Base-by-base conservation (phyloP, 1,284 basidiomycete genomes). In the Phellinidium pouzarii region DNA sequence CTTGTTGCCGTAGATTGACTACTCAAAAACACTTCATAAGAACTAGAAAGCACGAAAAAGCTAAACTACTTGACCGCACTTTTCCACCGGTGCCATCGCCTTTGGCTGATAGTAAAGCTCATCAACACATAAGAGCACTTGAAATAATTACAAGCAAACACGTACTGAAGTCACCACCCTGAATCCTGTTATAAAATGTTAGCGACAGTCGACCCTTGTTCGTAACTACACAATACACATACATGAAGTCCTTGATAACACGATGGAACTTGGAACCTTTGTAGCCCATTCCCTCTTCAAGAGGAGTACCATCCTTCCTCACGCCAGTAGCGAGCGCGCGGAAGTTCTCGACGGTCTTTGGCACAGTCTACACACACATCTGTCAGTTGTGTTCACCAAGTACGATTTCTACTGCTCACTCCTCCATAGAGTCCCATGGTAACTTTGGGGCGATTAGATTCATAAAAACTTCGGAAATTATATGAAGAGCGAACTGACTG, bases 391-490 rank as follows among this genome's bases (percentile, higher is more conserved):
- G 25, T n/a, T 12, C 14, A 26, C 22, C 34, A 38, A 25, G 8
- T 17, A 5, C 26, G 29, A 14, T 12, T n/a, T 14, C 26, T 17
- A 34, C 22, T 4, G 67, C 71, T 43, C 60, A 78, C 76, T 50
- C 88, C 89, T 60, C 91, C 92, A 64, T 87, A 94, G 43, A 95
- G 80, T 62, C 91, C 92, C 61, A 94, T 82, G 37, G 80, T 79
- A 61, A 94, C 87, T 90, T 59, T 17, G 48, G 44, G 26, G 27
- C 19, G 41, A 56, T 34, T 47, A 55, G 19, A 50, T n/a, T 8
- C 19, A 31, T 3, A 50, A 55, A 51, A n/a, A 45, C 37, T 22
- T 14, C 50, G 25, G 44, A 26, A 40, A 44, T 43, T 60, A 36
- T 59, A 59, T 29, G 52, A 51, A 53, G 57, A 26, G 14, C 31